These are phyloP conservation scores for Xerocomus potaroensis DNA, from an alignment of 768 basidiomycete genomes.

Conservation along the genomic window DNA sequence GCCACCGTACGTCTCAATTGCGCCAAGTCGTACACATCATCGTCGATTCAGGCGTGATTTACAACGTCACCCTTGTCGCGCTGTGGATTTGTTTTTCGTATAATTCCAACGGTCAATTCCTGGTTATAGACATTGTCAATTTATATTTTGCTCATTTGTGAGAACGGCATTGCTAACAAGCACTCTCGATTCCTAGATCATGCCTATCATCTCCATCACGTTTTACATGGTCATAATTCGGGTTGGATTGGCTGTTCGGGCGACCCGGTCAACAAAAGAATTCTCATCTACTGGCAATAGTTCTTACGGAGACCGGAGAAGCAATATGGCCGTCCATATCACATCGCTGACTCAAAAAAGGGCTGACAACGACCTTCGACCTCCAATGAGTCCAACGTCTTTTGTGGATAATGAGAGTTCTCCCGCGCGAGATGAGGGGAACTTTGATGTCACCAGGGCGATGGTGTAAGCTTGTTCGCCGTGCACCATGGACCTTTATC, in stretches of 20 bases:
- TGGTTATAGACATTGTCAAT: conserved; percentile 33
- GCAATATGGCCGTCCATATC: neutral
- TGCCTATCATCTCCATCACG: conserved; percentile 13
- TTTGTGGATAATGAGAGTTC: neutral
- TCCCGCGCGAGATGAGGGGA: no score
- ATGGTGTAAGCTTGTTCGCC: neutral
- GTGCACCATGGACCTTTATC: no score
- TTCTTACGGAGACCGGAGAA: neutral
- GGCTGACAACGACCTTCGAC: neutral
- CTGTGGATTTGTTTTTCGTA: conserved; percentile 28
- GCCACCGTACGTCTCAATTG: neutral
- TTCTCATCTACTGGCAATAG: neutral
- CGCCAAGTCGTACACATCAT: conserved; percentile 20
- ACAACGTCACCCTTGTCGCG: conserved; percentile 32
- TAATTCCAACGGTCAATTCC: conserved; percentile 27
- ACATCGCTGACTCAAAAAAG: neutral
- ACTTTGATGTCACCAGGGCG: neutral
- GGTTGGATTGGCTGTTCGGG: neutral
- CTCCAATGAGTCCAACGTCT: neutral
- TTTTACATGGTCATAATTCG: conserved; percentile 19
- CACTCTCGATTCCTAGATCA: neutral
- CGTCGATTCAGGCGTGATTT: conserved; percentile 34
- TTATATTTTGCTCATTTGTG: no score
- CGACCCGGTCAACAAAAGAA: neutral
- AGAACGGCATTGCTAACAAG: neutral